Base-by-base conservation (phyloP, 1,139 yeast genomes). In the Starmera stellimalicola region DNA sequence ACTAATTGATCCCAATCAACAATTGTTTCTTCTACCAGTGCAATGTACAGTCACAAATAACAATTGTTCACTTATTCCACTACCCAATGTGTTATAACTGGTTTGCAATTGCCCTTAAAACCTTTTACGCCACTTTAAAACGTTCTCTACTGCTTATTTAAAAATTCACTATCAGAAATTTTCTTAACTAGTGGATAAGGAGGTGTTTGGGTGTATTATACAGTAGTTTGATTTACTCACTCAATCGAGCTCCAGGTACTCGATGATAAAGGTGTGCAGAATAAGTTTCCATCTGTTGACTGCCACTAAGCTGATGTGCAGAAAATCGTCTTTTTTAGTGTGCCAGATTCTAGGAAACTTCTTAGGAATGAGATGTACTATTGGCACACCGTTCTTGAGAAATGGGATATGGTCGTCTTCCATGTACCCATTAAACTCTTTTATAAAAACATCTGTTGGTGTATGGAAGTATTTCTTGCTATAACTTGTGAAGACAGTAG, bases 381-480 rank as follows among this genome's bases (percentile, higher is more conserved):
- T 52, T 1, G 68, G 68, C 0, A 70, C 68, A 0, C 72, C 73
- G 5, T 57, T 51, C 16, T 52, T 45, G 33, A 62, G 45, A 47
- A 69, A 73, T 1, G 78, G 79, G 9, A 65, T 41, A 42, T 73
- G 80, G 40, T 73, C 79, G 43, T 73, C 80, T 10, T 60, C 70
- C 31, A 73, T 58, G 18, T 39, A 37, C 0, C 62, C 60, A 3
- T 52, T 54, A 32, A 43, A 39, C 30, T 41, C 43, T 23, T 35
- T 35, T 7, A 28, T 18, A 27, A 47, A 52, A 3, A 31, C 35
- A 6, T 37, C 44, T 27, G 47, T 38, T 2, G 40, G 28, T 2
- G 40, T 39, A 11, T 49, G 45, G 3, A 57, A 38, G 18, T 35
- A 45, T 22, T 40, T 42, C 12, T 37, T 19, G n/a, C 26, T 18